Base-by-base conservation (phyloP, 805 yeast species). In the Candida chauliodis region DNA sequence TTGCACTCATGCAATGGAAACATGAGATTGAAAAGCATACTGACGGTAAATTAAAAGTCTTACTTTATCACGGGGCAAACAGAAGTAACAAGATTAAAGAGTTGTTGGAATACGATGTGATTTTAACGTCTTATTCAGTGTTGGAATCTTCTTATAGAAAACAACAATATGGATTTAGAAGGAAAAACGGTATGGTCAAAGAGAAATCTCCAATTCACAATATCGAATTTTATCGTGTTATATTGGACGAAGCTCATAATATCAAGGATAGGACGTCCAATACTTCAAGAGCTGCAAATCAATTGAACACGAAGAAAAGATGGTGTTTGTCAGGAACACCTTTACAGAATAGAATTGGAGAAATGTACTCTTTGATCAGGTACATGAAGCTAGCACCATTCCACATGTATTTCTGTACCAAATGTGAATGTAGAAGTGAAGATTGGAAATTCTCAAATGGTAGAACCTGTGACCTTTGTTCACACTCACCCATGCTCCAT, bases 271-370 rank as follows among this genome's bases (percentile, higher is more conserved):
- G 98, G 42, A 89, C 89, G 39, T 81, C 93, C 38, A 91, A 91
- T 18, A 93, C 99, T 0, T 90, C 98, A 0, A 81, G 84, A 49
- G 95, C 98, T 2, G 96, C 95, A 1, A 87, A 86, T 55, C 68
- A 70, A 42, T 61, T 93, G 40, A 63, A 72, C 22, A 78, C 95
- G 8, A 67, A 78, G 37, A 86, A 88, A 51, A 65, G 95, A 47
- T 86, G 96, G 84, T 93, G 99, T 61, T 59, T 93, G 21, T 78
- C 95, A 3, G 99, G 99, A 49, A 93, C 99, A 0, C 99, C 99
- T 1, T 67, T 93, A 46, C 99, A 93, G 53, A 93, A 93, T 58
- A 72, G 98, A 45, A 90, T 93, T 53, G 99, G 99, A 30, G 99
- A 93, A 64, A 75, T 93, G 71, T 93, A 93, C 59, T 90, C 98